phyloP scores from a whole-genome alignment of 768 basidiomycete species.

The Termitomyces sp. region DNA sequence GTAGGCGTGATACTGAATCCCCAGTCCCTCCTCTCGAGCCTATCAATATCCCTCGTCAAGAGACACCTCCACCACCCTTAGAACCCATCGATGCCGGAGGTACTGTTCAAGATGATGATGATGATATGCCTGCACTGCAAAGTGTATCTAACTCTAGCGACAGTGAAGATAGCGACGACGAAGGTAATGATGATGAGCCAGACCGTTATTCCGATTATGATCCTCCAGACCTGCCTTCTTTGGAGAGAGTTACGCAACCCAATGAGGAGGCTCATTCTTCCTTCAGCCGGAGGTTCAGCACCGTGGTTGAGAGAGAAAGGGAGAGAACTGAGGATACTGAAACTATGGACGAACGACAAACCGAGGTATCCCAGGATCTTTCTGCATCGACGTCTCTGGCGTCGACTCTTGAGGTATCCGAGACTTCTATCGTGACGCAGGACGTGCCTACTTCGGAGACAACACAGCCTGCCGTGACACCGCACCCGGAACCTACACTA shows the following conservation, averaged over 20 bases:
- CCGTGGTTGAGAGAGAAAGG: constrained; percentile 15
- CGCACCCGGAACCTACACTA: background rate
- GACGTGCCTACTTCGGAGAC: background rate
- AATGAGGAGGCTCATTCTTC: background rate
- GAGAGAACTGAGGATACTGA: background rate
- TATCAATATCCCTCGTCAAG: constrained; percentile 2
- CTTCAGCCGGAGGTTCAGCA: constrained; percentile 11
- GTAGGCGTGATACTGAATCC: constrained; percentile 10
- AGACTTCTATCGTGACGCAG: background rate
- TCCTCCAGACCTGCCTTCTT: background rate
- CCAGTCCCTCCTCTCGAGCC: constrained; percentile 13
- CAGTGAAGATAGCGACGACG: constrained; percentile 21
- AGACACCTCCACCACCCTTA: constrained; percentile 8
- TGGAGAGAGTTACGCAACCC: background rate
- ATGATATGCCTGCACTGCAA: constrained; percentile 37
- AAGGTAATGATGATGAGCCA: constrained; percentile 16
- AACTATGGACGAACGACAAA: background rate
- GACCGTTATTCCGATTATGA: background rate
- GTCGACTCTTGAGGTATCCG: background rate
- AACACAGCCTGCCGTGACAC: background rate
- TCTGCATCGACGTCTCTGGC: background rate
- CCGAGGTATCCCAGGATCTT: background rate
- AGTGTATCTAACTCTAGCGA: constrained; percentile 36
- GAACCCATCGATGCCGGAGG: background rate
- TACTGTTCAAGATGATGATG: constrained; percentile 18